Base-by-base conservation (phyloP, 2,329 filamentous ascomycete species). In the Apiospora aurea region DNA sequence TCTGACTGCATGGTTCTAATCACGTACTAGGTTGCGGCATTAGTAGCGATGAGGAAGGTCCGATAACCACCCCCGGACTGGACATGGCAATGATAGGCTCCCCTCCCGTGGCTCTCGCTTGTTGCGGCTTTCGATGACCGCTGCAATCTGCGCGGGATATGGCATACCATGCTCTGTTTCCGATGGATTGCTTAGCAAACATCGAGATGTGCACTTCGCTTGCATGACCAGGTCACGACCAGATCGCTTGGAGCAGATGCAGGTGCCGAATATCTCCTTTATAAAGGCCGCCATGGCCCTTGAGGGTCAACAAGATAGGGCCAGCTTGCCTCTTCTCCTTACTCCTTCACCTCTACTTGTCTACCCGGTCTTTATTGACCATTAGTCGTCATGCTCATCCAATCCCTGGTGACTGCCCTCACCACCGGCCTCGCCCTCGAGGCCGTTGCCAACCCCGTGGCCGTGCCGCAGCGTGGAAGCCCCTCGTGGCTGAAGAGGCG, bases 361-460 rank as follows among this genome's bases (percentile, higher is more conserved):
- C 14, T 3, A 13, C 57, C 18, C 10, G 29, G 34, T n/a, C 6
- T 61, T 29, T 8, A 11, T 41, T 64, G 57, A 64, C n/a, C 18
- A n/a, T 21, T 29, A 34, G 24, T 21, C 69, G 64, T 13, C 47
- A 77, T 77, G 76, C 68, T 77, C 26, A 57, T 74, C 57, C 64
- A 66, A 38, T 74, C 72, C 49, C 71, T 76, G 69, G 67, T 73
- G 8, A 70, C 71, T 57, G 76, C 72, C 43, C 70, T 75, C 49
- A 66, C 72, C 43, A 73, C 75, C 21, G 75, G 75, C 10, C 71
- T 77, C 67, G 69, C 70, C 67, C 41, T 77, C n/a, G 73, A 74
- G 41, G 71, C 70, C 47, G 61, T 71, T 13, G 76, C 76, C 46
- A 73, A 70, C 49, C 75, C 75, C 26, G 10, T 69, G 53, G 74